phyloP scores from a whole-genome alignment of 768 basidiomycete species.

The Ephemerocybe angulata region DNA sequence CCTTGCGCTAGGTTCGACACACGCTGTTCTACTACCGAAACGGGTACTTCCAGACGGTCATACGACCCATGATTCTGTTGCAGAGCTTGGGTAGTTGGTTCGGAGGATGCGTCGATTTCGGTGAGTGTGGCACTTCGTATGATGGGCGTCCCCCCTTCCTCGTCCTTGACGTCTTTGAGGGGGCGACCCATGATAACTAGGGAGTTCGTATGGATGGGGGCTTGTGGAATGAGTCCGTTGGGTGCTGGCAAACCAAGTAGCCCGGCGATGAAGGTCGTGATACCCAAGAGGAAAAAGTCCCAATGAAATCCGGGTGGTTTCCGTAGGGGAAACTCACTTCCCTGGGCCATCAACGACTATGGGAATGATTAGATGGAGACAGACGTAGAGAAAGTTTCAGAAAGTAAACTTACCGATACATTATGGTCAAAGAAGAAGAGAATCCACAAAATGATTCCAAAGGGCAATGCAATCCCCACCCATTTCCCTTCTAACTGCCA shows the following conservation, averaged over 20 bases:
- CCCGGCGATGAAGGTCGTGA: constrained; percentile 86
- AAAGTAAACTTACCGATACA: constrained; percentile 59
- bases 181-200: constrained; percentile 63
- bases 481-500: constrained; percentile 88
- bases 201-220: constrained; percentile 89
- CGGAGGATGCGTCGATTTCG: constrained; percentile 8
- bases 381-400: background rate
- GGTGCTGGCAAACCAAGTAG: constrained; percentile 85
- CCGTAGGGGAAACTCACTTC: constrained; percentile 81
- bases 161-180: constrained; percentile 32
- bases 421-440: constrained; percentile 96
- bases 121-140: constrained; percentile 14
- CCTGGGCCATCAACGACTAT: constrained; percentile 89
- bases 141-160: constrained; percentile 14
- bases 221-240: constrained; percentile 81
- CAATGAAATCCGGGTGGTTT: constrained; percentile 87
- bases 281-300: constrained; percentile 88
- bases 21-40: constrained; percentile 88
- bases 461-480: constrained; percentile 86
- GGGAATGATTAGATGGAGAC: constrained; percentile 1
- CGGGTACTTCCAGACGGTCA: constrained; percentile 44
- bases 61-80: constrained; percentile 6
- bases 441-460: constrained; percentile 84
- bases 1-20: constrained; percentile 89
- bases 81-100: constrained; percentile 3